A percentile compares a stretch with the other conserved stretches of the same genome.
Conservation (phyloP, 208 protist genomes). For the Leishmania turanica region DNA sequence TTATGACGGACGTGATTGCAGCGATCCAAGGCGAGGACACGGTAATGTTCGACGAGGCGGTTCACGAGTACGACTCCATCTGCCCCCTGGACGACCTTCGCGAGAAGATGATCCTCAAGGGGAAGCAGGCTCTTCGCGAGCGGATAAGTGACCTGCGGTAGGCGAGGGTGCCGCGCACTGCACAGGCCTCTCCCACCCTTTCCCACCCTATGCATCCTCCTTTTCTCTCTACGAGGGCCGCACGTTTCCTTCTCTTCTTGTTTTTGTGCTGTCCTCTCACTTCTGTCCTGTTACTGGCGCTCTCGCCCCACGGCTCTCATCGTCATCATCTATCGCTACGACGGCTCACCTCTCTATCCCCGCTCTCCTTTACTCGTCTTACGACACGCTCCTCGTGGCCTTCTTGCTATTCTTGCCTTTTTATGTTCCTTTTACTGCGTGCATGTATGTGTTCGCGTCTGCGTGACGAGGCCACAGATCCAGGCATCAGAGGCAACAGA, state of each 20-base stretch:
- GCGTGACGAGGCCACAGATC: neutral
- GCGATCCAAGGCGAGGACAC: conserved; percentile 67
- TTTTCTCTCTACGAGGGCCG: neutral
- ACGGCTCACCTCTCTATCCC: neutral
- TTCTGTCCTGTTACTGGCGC: conserved; percentile 1
- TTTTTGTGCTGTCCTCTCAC: neutral
- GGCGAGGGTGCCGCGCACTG: neutral
- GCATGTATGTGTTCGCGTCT: neutral
- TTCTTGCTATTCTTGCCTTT: neutral
- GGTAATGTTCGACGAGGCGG: conserved; percentile 66
- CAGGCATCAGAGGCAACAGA: neutral
- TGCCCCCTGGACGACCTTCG: conserved; percentile 65
- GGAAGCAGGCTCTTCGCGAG: conserved; percentile 60
- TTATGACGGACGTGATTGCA: conserved; percentile 77
- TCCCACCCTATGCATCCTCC: neutral
- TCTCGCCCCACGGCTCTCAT: neutral
- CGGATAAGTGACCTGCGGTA: conserved; percentile 64
- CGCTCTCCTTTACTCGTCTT: neutral
- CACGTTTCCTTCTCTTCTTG: neutral
- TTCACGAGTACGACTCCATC: conserved; percentile 82
- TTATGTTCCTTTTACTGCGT: neutral
- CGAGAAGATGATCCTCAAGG: conserved; percentile 78
- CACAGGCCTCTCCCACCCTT: neutral
- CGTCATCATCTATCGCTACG: neutral
- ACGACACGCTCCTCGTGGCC: neutral